These are phyloP conservation scores for Bombardia bombarda DNA, from an alignment of 495 filamentous ascomycete genomes.

Conservation along the genomic window DNA sequence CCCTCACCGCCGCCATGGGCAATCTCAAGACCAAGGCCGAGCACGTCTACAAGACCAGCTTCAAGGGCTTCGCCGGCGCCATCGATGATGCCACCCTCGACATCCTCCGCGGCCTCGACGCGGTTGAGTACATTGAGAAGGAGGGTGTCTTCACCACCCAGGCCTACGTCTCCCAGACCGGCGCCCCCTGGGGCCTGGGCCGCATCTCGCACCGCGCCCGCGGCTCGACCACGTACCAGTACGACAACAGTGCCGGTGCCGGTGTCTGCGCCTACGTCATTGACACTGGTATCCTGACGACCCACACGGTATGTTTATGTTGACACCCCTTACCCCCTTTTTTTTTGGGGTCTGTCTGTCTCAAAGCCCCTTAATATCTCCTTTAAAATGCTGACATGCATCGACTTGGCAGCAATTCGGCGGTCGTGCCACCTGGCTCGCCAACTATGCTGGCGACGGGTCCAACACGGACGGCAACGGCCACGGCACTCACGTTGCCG, in stretches of 20 bases:
- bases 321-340: background rate
- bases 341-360: background rate
- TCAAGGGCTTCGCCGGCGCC: slow-evolving; percentile 37
- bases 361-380: background rate
- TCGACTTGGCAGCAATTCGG: slow-evolving; percentile 38
- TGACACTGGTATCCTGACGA: slow-evolving; percentile 47
- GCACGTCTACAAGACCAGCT: slow-evolving; percentile 32
- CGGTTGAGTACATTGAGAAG: slow-evolving; percentile 47
- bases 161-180: slow-evolving; percentile 38
- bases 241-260: slow-evolving; percentile 46
- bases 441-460: slow-evolving; percentile 34
- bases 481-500: slow-evolving; percentile 44
- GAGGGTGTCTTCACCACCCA: slow-evolving; percentile 41
- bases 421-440: slow-evolving; percentile 33
- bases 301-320: slow-evolving; percentile 26
- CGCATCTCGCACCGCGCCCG: slow-evolving; percentile 46
- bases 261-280: slow-evolving; percentile 52
- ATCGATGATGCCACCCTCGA: slow-evolving; percentile 30
- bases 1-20: slow-evolving; percentile 23
- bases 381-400: no score
- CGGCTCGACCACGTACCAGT: slow-evolving; percentile 48
- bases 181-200: slow-evolving; percentile 54
- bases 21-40: slow-evolving; percentile 27
- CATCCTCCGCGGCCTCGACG: slow-evolving; percentile 32
- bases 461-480: slow-evolving; percentile 42